Base-by-base conservation (phyloP, 2,329 filamentous ascomycete genomes). In the Fusarium scirpi region DNA sequence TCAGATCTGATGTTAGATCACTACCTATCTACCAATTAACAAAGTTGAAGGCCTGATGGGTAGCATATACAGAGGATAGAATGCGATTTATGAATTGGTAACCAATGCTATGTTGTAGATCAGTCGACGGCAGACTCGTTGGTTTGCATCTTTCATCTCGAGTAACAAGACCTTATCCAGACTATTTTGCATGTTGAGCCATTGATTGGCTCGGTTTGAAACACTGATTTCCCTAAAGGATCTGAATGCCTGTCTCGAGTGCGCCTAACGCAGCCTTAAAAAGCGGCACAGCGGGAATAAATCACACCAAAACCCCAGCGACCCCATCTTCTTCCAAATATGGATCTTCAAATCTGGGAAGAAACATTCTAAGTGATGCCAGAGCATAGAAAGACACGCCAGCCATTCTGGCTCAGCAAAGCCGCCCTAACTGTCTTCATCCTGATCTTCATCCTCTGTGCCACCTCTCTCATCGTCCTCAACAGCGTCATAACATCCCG, bases 401-500 rank as follows among this genome's bases (percentile, higher is more conserved):
- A 16, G 43, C 56, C 56, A 0, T 34, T 44, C 3, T 58, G 47
- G 47, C 38, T 58, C 0, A 16, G 20, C 0, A 58, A 12, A 27
- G 16, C 3, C 6, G 47, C 34, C 2, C 5, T 58, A 2, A 3
- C 53, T 3, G 3, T 43, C 4, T 58, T 58, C 8, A 1, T 24
- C 1, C 1, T 27, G 0, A 1, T 54, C 0, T 58, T 53, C 3
- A 0, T 18, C 2, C 1, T 11, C 18, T 24, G 27, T 6, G 47
- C 55, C 0, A 30, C 20, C 0, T 53, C 27, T 2, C 20, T 58
- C 0, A 34, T 34, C 1, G 8, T 29, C 4, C 13, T 54, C 4
- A 24, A 58, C 9, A 12, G 10, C 7, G 15, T 16, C 0, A 32
- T 40, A 0, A 16, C 40, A 6, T 0, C 47, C 1, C 5, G 15